These are phyloP conservation scores for Lipomyces orientalis DNA, from an alignment of 805 yeast species.

Conservation along the genomic window DNA sequence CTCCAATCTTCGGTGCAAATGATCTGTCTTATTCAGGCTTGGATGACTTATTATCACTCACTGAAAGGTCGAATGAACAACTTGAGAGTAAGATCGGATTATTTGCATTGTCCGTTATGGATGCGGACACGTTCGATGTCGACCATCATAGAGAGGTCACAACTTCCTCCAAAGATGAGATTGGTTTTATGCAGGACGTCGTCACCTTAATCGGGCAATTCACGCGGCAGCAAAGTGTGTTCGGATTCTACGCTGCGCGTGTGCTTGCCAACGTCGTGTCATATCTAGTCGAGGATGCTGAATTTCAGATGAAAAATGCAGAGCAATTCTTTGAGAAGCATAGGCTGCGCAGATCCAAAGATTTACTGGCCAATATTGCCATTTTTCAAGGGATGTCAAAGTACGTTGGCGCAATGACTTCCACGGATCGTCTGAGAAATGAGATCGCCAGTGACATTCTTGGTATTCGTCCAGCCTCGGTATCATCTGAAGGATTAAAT, in stretches of 20 bases:
- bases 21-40: slow-evolving; percentile 13
- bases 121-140: slow-evolving; percentile 13
- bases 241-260: slow-evolving; percentile 31
- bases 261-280: slow-evolving; percentile 20
- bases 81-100: slow-evolving; percentile 16
- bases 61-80: slow-evolving; percentile 14
- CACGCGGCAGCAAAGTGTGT: background rate
- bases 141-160: background rate
- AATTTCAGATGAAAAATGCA: slow-evolving; percentile 21
- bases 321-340: slow-evolving; percentile 24
- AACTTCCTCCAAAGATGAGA: slow-evolving; percentile 3
- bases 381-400: slow-evolving; percentile 40
- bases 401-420: slow-evolving; percentile 47
- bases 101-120: slow-evolving; percentile 11
- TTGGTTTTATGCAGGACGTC: slow-evolving; percentile 21
- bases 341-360: slow-evolving; percentile 24
- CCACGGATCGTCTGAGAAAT: slow-evolving; percentile 61
- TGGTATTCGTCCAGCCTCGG: slow-evolving; percentile 55
- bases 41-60: slow-evolving; percentile 23
- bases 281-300: slow-evolving; percentile 21
- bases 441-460: slow-evolving; percentile 67
- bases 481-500: slow-evolving; percentile 52
- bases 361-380: slow-evolving; percentile 21
- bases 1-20: slow-evolving; percentile 12
- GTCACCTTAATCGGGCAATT: slow-evolving; percentile 9